These are phyloP conservation scores for Glycine latifolia DNA, from an alignment of 306 rosid genomes.

Conservation along the genomic window DNA sequence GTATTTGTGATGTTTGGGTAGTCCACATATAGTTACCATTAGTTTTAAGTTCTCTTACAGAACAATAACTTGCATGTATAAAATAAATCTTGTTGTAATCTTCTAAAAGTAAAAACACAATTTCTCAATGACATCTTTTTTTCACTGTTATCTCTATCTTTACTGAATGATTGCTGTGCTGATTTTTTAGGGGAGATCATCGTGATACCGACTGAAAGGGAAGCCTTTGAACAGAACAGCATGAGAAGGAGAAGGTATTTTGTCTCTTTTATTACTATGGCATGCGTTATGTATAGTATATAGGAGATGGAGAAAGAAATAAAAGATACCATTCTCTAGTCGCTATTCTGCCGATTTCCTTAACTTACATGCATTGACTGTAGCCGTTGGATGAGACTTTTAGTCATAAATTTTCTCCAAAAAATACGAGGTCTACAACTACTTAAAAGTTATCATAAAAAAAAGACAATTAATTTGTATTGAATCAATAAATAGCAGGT, in stretches of 20 bases:
- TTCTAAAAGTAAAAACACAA: not conserved
- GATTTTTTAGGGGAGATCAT: conserved; percentile 33
- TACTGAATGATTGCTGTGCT: conserved; percentile 35
- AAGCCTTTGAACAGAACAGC: conserved; percentile 40
- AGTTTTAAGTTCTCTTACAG: not conserved
- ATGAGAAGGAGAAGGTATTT: conserved; percentile 29
- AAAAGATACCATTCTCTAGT: conserved; percentile 12
- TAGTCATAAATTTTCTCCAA: not conserved
- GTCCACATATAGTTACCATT: too few species aligned
- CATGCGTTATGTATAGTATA: not conserved
- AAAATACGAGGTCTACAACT: not conserved
- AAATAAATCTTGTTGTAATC: not conserved
- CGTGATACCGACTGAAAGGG: conserved; percentile 24
- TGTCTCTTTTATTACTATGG: not conserved
- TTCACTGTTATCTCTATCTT: not conserved
- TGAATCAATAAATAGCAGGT: not conserved
- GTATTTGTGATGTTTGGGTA: too few species aligned
- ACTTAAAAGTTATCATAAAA: not conserved
- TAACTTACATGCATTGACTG: not conserved
- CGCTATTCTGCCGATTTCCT: not conserved
- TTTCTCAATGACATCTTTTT: not conserved
- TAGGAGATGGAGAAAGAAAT: not conserved
- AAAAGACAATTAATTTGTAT: not conserved
- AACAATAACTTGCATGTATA: not conserved
- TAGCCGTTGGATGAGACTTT: conserved; percentile 6